Evolutionary conservation across 495 filamentous ascomycete genomes (phyloP), one percentile per base, ranked within the genome.

Genomic region (Parachaetomium inaequale): DNA sequence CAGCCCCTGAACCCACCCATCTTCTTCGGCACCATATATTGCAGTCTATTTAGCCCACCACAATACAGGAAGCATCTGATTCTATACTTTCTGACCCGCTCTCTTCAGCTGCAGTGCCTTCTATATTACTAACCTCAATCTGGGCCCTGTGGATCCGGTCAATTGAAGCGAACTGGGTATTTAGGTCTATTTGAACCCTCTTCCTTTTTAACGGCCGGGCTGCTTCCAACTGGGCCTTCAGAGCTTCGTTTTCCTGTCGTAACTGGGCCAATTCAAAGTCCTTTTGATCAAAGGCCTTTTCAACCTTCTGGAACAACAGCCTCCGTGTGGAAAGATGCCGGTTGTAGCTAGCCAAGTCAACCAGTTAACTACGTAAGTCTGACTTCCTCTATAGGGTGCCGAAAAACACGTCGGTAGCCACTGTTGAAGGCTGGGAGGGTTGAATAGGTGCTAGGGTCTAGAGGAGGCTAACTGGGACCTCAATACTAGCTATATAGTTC

Each of bases 261-360:
- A 54, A 25, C 31, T 8, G 31, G 38, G 51, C 51, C 17, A 54
- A 25, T 54, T 38, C 31, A 25, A 54, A 36, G 31, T 54, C 51
- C 11, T 54, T 54, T 17, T 54, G 4, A 25, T 38, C 51, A 38
- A 54, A 38, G 5, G 29, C 51, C 51, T 54, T 54, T 19, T 52
- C 25, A 19, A 52, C 49, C 49, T 52, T 52, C 15, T 21, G n/a
- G 49, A 52, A 52, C 49, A 38, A 38, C 12, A 54, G 51, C 51
- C 51, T 10, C 1, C 32, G 29, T 36, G 51, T 54, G 23, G 29
- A 21, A 5, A 54, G 6, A 17, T 54, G 32, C 32, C n/a, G 17
- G 6, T 21, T 12, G 5, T 8, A 1, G 7, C n/a, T 54, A 25
- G 32, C 31, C n/a, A 38, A 15, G 31, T 38, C 10, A 5, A 12